Evolutionary conservation across 352 stramenopile genomes (phyloP).

Genomic region (Globisporangium camurandrum): DNA sequence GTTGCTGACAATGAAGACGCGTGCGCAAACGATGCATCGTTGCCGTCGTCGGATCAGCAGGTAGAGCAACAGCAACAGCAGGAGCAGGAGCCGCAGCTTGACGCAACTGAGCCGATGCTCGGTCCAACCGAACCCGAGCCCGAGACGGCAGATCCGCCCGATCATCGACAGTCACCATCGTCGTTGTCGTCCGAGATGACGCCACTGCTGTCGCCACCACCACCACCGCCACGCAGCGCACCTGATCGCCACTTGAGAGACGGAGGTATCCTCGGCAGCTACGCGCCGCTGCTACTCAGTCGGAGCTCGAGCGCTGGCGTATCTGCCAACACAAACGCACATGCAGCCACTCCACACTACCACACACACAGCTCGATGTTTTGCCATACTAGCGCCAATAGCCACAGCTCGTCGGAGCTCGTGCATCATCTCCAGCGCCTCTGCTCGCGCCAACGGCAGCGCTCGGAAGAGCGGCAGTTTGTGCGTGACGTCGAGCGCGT

Average conservation of each 20-base stretch:
- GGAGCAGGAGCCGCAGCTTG: too few species aligned
- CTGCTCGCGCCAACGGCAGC: slow-evolving; percentile 53
- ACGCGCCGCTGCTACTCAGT: slow-evolving; percentile 6
- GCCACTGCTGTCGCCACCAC: too few species aligned
- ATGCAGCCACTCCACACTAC: background rate
- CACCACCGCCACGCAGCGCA: too few species aligned
- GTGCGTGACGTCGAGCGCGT: slow-evolving; percentile 63
- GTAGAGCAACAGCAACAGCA: too few species aligned
- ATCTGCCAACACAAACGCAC: background rate
- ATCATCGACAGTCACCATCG: too few species aligned
- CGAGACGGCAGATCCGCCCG: too few species aligned
- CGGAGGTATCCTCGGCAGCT: background rate
- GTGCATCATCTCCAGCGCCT: slow-evolving; percentile 52
- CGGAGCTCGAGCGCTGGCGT: slow-evolving; percentile 7
- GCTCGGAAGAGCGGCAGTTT: slow-evolving; percentile 55
- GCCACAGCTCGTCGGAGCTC: slow-evolving; percentile 19
- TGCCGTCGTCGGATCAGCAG: too few species aligned
- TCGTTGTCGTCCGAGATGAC: too few species aligned
- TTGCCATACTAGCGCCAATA: background rate
- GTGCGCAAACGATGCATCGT: too few species aligned
- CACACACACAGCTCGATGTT: slow-evolving; percentile 4
- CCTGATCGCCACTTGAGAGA: slow-evolving; percentile 27
- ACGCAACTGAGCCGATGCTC: too few species aligned
- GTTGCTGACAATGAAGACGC: too few species aligned
- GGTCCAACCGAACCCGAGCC: too few species aligned